Conservation (phyloP, 2,329 filamentous ascomycete species). For the Colletotrichum siamense region DNA sequence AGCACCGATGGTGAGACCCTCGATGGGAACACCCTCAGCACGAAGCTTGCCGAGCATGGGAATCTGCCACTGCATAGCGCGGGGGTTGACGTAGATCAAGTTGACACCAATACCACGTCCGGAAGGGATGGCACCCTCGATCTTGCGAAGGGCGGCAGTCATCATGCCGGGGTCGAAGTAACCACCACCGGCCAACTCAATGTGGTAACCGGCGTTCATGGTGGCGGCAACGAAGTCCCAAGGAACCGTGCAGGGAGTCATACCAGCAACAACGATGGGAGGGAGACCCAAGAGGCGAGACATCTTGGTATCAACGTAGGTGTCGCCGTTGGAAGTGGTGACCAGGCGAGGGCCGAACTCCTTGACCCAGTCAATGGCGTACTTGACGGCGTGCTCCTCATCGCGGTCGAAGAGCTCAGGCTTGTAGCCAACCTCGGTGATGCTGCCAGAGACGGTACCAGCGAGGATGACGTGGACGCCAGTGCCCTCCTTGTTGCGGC, state of each 20-base stretch:
- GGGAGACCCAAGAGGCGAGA: conserved; percentile 84
- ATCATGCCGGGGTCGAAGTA: conserved; percentile 86
- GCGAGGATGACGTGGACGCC: conserved; percentile 96
- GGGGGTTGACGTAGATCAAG: conserved; percentile 88
- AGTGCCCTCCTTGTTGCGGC: conserved; percentile 98
- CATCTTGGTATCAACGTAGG: conserved; percentile 97
- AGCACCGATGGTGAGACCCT: conserved; percentile 90
- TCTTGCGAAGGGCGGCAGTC: conserved; percentile 83
- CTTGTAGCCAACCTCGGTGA: conserved; percentile 95
- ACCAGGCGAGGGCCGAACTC: conserved; percentile 93
- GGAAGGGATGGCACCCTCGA: conserved; percentile 82
- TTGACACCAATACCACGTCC: conserved; percentile 90
- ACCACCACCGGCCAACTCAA: conserved; percentile 87
- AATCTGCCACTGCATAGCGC: conserved; percentile 92
- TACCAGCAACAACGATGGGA: conserved; percentile 89
- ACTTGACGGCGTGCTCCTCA: conserved; percentile 92
- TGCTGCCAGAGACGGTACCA: conserved; percentile 89
- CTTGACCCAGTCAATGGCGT: conserved; percentile 96
- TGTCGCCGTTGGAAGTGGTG: conserved; percentile 87
- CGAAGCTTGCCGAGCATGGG: conserved; percentile 81
- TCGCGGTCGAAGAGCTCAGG: conserved; percentile 97
- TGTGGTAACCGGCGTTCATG: conserved; percentile 95
- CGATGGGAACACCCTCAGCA: conserved; percentile 86
- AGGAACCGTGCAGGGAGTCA: conserved; percentile 89
- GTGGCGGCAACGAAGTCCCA: conserved; percentile 93